A percentile compares a stretch with the other conserved stretches of the same genome.
phyloP scores from a whole-genome alignment of 2,329 filamentous ascomycete genomes.

The Nectriaceae sp. region DNA sequence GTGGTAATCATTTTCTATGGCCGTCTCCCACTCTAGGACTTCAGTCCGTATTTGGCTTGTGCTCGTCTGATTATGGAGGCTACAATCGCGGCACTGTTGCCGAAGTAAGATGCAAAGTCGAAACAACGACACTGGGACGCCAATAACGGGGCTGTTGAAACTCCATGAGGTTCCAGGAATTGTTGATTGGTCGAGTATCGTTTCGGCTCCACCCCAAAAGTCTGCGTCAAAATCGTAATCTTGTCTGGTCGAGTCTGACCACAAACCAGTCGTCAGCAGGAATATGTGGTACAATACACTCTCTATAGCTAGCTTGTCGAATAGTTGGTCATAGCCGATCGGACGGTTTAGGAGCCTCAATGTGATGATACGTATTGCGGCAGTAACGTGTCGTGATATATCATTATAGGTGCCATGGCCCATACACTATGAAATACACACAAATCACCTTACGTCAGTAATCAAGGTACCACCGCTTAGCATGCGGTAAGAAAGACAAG shows the following conservation, averaged over 20 bases:
- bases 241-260: constrained; percentile 12
- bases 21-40: constrained; percentile 14
- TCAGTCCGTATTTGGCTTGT: constrained; percentile 5
- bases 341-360: constrained; percentile 12
- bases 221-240: constrained; percentile 13
- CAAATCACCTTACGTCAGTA: too few relatives aligned
- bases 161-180: constrained; percentile 13
- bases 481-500: too few relatives aligned
- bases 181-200: constrained; percentile 7
- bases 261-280: constrained; percentile 18
- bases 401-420: constrained; percentile 21
- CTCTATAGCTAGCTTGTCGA: constrained; percentile 24
- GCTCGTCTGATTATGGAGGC: not conserved
- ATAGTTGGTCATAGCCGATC: constrained; percentile 9
- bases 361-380: constrained; percentile 21
- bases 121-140: constrained; percentile 21
- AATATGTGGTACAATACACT: constrained; percentile 28
- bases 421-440: too few relatives aligned
- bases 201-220: constrained; percentile 21
- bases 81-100: constrained; percentile 6
- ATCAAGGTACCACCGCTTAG: too few relatives aligned
- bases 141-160: constrained; percentile 23
- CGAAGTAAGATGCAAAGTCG: constrained; percentile 13
- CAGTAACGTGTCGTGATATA: constrained; percentile 20
- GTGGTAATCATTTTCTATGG: constrained; percentile 6